These are phyloP conservation scores for Phialophora expanda DNA, from an alignment of 2,329 filamentous ascomycete genomes.

Conservation along the genomic window DNA sequence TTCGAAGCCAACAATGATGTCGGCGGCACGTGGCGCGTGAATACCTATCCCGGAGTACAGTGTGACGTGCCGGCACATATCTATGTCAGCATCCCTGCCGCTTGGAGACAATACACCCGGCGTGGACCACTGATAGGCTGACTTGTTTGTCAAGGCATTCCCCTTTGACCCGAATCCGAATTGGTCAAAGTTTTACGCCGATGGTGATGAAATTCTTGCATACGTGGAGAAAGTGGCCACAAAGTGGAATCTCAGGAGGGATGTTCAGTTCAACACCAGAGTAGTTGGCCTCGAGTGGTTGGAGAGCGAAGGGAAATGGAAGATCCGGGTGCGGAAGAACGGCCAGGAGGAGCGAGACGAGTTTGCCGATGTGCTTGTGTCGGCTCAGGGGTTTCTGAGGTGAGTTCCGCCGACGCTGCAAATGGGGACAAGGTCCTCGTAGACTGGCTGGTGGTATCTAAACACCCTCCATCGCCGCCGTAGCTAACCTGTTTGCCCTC, in stretches of 20 bases:
- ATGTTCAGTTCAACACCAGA: conserved; percentile 47
- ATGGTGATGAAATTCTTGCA: conserved; percentile 49
- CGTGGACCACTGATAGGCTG: conserved; percentile 11
- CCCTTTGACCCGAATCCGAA: conserved; percentile 51
- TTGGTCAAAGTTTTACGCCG: conserved; percentile 51
- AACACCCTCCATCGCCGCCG: too few relatives aligned
- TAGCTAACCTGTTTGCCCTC: background rate
- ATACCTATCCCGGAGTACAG: conserved; percentile 48
- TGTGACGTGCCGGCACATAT: conserved; percentile 74
- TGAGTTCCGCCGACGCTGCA: conserved; percentile 11
- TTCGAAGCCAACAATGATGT: conserved; percentile 51
- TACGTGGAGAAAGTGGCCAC: conserved; percentile 49
- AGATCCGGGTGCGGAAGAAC: conserved; percentile 43
- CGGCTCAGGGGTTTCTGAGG: conserved; percentile 42
- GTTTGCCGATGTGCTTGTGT: conserved; percentile 47
- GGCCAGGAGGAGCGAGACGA: conserved; percentile 40
- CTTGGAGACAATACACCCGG: background rate
- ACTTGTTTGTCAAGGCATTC: conserved; percentile 29
- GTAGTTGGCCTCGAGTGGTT: conserved; percentile 50
- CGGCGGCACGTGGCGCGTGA: conserved; percentile 52
- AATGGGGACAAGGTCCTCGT: background rate
- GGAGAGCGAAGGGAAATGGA: conserved; percentile 47
- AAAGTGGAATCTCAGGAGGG: conserved; percentile 49
- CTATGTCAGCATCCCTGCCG: conserved; percentile 60
- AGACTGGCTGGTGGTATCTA: background rate